Conservation (phyloP, 768 basidiomycete genomes). For the Boletus huronensis region DNA sequence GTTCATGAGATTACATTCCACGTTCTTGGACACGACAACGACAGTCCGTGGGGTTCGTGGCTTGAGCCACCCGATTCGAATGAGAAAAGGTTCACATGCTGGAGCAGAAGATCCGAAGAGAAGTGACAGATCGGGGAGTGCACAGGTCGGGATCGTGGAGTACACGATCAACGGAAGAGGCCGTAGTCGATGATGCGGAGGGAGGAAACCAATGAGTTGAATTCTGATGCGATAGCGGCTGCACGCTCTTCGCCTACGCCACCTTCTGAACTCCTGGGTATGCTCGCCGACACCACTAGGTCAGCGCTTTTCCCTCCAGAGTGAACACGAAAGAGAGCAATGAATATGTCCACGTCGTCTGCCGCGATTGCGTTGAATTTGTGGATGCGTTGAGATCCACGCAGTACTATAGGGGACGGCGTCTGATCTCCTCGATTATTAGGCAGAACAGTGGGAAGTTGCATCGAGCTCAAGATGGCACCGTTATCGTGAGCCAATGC, state of each 20-base stretch:
- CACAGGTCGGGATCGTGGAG: background rate
- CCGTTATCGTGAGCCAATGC: constrained; percentile 90
- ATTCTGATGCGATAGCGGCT: constrained; percentile 41
- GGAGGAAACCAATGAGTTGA: constrained; percentile 52
- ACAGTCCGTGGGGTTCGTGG: background rate
- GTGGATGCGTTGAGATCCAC: constrained; percentile 64
- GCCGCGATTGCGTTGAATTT: constrained; percentile 67
- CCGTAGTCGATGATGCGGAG: constrained; percentile 64
- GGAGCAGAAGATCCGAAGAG: background rate
- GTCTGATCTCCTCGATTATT: constrained; percentile 48
- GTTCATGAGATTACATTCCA: constrained; percentile 6
- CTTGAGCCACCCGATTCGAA: background rate
- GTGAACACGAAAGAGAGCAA: constrained; percentile 79
- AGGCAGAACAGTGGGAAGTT: constrained; percentile 36
- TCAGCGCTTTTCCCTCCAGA: constrained; percentile 58
- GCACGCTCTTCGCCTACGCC: constrained; percentile 33
- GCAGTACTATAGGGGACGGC: constrained; percentile 57
- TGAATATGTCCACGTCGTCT: constrained; percentile 71
- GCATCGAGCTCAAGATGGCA: constrained; percentile 50
- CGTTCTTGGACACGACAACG: background rate
- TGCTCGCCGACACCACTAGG: constrained; percentile 80
- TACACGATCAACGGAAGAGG: constrained; percentile 55
- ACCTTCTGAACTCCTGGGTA: constrained; percentile 48
- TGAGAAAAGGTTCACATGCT: background rate
- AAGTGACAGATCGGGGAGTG: constrained; percentile 1